Base-by-base conservation (phyloP, 1,284 basidiomycete genomes). In the Rhodotorula sp. region DNA sequence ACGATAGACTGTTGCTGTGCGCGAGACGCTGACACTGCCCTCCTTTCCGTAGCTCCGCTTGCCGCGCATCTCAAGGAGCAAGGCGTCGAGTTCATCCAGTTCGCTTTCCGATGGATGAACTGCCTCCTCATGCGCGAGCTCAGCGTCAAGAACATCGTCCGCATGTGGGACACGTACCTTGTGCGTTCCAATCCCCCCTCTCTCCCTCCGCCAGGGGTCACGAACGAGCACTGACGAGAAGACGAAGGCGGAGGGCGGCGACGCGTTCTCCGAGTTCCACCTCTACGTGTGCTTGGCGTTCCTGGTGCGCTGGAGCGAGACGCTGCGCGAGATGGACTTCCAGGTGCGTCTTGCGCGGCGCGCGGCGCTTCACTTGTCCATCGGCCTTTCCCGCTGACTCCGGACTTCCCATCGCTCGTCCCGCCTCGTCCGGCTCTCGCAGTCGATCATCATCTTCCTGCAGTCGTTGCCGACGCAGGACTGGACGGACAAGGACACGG, bases 361-460 rank as follows among this genome's bases (percentile, higher is more conserved):
- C 17, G 15, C n/a, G 12, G 12, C 15, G n/a, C n/a, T 34, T 8
- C 48, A 13, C 25, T 15, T 9, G 22, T 29, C 48, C 48, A 9
- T 27, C n/a, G 39, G 27, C n/a, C 39, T 44, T 54, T 44, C 13
- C 37, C 9, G 48, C 13, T 0, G 27, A 22, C 19, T n/a, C n/a
- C 36, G 12, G 19, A 27, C 10, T 21, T 51, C 1, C 3, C 1
- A 9, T 8, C 7, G 19, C 10, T 29, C 21, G 27, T 21, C 7
- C 41, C 3, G 13, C n/a, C 3, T 6, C 27, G 0, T 7, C 37
- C 3, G 13, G 5, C 37, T 8, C 29, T 65, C 48, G 70, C 76
- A 96, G 92, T 94, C 93, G 63, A 97, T 98, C 82, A 99, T 99
- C 82, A 98, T 99, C 91, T 99, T 97, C 84, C 85, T 99, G 6